A percentile compares a stretch with the other conserved stretches of the same genome.
phyloP scores from a whole-genome alignment of 2,329 filamentous ascomycete species.

The Aspergillus uvarum region DNA sequence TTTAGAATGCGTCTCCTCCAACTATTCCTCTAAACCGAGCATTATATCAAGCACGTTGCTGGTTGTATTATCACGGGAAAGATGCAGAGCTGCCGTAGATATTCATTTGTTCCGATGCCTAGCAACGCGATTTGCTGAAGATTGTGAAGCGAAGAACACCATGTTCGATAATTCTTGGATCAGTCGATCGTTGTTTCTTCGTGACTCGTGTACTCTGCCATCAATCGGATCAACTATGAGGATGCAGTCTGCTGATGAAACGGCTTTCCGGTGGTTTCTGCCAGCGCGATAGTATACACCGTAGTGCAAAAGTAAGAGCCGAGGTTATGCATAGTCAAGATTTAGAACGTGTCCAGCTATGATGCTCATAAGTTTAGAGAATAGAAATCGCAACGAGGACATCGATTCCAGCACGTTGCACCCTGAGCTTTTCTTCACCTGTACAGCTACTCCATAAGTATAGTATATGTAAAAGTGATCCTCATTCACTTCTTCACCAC shows the following conservation, averaged over 20 bases:
- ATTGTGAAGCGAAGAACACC: slow-evolving; percentile 11
- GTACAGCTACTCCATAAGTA: neutral
- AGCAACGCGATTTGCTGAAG: slow-evolving; percentile 37
- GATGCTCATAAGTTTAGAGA: neutral
- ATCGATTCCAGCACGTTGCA: neutral
- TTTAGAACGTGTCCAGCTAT: neutral
- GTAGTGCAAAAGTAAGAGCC: neutral
- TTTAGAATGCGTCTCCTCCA: slow-evolving; percentile 34
- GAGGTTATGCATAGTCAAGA: neutral
- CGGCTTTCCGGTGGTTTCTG: neutral
- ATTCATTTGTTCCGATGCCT: slow-evolving; percentile 54
- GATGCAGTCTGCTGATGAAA: neutral
- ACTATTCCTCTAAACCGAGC: slow-evolving; percentile 48
- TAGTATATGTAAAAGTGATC: too few relatives aligned
- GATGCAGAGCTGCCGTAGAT: slow-evolving; percentile 51
- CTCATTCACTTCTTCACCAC: too few relatives aligned
- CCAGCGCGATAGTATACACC: neutral
- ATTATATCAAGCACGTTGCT: slow-evolving; percentile 54
- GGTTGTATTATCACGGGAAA: slow-evolving; percentile 18
- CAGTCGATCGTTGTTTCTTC: neutral
- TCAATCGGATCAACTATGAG: neutral
- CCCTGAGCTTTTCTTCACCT: neutral
- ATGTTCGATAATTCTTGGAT: neutral
- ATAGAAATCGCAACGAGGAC: neutral
- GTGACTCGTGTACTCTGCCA: neutral